A percentile compares a stretch with the other conserved stretches of the same genome.
Conservation (phyloP, 129 eudicot species). For the Chrysanthemum seticuspe region DNA sequence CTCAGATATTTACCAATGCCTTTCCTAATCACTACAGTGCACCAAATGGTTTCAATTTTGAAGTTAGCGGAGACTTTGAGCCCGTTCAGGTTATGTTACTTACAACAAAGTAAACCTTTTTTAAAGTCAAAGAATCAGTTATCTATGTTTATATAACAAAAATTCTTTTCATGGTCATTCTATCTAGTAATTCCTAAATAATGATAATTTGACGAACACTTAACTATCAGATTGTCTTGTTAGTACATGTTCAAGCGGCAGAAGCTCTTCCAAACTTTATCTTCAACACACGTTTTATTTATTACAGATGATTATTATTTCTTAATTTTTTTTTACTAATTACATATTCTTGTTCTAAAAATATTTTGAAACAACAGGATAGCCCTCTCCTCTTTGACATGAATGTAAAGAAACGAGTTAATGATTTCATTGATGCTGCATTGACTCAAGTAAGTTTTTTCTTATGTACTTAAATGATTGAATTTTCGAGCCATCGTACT, state of each 20-base stretch:
- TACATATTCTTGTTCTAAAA: not conserved
- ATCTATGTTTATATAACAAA: too few species aligned
- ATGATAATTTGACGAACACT: too few species aligned
- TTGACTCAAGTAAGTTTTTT: slow-evolving; percentile 51
- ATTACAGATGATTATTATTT: not conserved
- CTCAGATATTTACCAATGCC: slow-evolving; percentile 80
- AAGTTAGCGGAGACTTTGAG: slow-evolving; percentile 51
- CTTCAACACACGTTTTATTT: too few species aligned
- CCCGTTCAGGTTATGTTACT: slow-evolving; percentile 76
- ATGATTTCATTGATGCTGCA: slow-evolving; percentile 82
- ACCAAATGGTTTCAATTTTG: slow-evolving; percentile 79
- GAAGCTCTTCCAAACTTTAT: too few species aligned
- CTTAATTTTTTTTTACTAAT: not conserved
- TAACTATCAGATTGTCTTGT: too few species aligned
- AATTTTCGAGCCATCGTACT: too few species aligned
- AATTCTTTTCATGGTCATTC: too few species aligned
- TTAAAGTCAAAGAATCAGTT: not conserved
- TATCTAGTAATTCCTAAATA: too few species aligned
- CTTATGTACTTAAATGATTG: not conserved
- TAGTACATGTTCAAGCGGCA: too few species aligned
- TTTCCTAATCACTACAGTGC: slow-evolving; percentile 88
- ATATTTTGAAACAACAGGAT: slow-evolving; percentile 48
- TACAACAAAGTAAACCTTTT: slow-evolving; percentile 4
- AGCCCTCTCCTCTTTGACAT: slow-evolving; percentile 68
- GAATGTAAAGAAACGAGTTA: slow-evolving; percentile 68